Conservation (phyloP, 441 rosid genomes). For the Euphorbia schlechtendalii region DNA sequence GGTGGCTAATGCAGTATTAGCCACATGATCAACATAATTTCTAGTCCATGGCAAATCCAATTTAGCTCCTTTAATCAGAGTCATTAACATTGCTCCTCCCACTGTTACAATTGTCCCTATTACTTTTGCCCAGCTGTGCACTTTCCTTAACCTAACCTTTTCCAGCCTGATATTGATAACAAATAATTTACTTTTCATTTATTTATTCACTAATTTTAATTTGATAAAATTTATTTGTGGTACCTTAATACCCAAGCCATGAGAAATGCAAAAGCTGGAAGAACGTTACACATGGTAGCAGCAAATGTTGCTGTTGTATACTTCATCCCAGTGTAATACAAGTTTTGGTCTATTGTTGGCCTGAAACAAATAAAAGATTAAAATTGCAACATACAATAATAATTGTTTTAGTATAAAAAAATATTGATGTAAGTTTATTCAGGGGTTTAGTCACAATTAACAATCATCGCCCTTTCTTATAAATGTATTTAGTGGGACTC, state of each 20-base stretch:
- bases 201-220: neutral
- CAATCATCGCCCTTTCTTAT: too few species aligned
- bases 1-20: conserved; percentile 28
- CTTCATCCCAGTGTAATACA: conserved; percentile 76
- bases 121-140: conserved; percentile 60
- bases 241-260: conserved; percentile 67
- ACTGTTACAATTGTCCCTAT: conserved; percentile 74
- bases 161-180: conserved; percentile 45
- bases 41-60: conserved; percentile 52
- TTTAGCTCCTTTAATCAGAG: conserved; percentile 57
- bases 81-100: conserved; percentile 87
- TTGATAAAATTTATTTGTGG: neutral
- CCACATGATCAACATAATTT: conserved; percentile 26
- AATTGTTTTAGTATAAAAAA: too few species aligned
- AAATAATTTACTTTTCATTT: neutral
- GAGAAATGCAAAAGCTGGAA: conserved; percentile 80
- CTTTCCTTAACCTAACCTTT: conserved; percentile 48
- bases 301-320: conserved; percentile 82
- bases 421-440: too few species aligned
- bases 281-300: conserved; percentile 66
- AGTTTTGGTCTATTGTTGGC: conserved; percentile 84
- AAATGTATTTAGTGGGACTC: too few species aligned
- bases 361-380: conserved; percentile 24
- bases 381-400: neutral
- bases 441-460: too few species aligned